These are phyloP conservation scores for Hygrophorus pudorinus DNA, from an alignment of 768 basidiomycete species.

Conservation along the genomic window DNA sequence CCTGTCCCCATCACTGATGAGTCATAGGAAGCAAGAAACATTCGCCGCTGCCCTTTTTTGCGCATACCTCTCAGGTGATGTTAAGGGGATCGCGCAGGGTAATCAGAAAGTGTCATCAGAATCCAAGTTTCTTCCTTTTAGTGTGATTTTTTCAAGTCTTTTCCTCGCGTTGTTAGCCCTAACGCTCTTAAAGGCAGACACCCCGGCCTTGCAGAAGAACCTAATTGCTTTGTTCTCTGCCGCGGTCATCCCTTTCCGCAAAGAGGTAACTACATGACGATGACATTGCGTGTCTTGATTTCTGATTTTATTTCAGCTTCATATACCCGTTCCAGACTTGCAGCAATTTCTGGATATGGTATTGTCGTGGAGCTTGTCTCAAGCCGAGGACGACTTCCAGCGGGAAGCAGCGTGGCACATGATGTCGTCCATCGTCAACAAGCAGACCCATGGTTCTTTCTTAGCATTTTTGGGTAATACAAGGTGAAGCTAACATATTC, in stretches of 20 bases:
- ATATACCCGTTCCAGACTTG: constrained; percentile 38
- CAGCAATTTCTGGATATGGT: constrained; percentile 42
- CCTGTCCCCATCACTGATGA: constrained; percentile 4
- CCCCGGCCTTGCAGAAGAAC: constrained; percentile 44
- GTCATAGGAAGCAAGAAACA: constrained; percentile 50
- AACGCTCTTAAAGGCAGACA: constrained; percentile 25
- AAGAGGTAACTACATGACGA: constrained; percentile 36
- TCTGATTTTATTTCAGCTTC: constrained; percentile 30
- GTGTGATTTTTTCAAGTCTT: constrained; percentile 25
- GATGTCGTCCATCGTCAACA: constrained; percentile 68
- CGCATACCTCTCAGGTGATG: constrained; percentile 46
- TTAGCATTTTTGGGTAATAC: neutral
- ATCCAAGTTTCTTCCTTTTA: constrained; percentile 37
- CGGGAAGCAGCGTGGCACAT: constrained; percentile 45
- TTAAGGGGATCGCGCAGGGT: constrained; percentile 44
- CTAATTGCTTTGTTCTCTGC: constrained; percentile 60
- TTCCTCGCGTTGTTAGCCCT: constrained; percentile 7
- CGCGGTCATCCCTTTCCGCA: constrained; percentile 51
- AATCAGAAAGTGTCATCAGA: constrained; percentile 37
- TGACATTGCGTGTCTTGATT: neutral
- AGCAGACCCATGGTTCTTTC: constrained; percentile 54
- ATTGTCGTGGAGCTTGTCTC: constrained; percentile 48
- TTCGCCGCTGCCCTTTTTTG: constrained; percentile 42
- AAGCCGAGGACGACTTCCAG: constrained; percentile 39
- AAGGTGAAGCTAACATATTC: neutral